phyloP scores from a whole-genome alignment of 1,139 yeast genomes.

The Insectozyma bohioensis region DNA sequence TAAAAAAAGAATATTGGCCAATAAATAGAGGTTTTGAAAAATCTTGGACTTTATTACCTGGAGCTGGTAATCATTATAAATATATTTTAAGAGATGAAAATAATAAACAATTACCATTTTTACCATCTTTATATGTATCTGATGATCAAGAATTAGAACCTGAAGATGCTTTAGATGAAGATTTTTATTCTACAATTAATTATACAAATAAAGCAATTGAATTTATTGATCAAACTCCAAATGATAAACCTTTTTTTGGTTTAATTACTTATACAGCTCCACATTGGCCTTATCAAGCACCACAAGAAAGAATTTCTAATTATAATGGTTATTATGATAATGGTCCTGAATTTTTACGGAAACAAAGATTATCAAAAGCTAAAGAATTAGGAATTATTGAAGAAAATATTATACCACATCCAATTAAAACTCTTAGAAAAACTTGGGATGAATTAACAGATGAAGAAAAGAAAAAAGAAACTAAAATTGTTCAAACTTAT shows the following conservation, averaged over 20 bases:
- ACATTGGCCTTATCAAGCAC: conserved; percentile 65
- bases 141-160: conserved; percentile 36
- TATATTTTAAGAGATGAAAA: conserved; percentile 38
- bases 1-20: conserved; percentile 51
- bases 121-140: conserved; percentile 37
- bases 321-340: conserved; percentile 49
- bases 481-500: conserved; percentile 52
- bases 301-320: conserved; percentile 42
- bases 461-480: conserved; percentile 33
- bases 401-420: conserved; percentile 44
- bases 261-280: conserved; percentile 58
- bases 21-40: conserved; percentile 51
- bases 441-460: conserved; percentile 42
- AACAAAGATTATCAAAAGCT: conserved; percentile 38
- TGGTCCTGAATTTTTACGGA: conserved; percentile 48
- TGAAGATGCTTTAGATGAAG: conserved; percentile 38
- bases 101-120: conserved; percentile 23
- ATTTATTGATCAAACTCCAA: conserved; percentile 27
- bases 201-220: conserved; percentile 47
- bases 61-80: conserved; percentile 59
- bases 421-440: conserved; percentile 39
- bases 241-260: conserved; percentile 52
- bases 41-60: conserved; percentile 52
- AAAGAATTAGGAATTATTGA: conserved; percentile 45
- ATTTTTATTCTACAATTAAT: conserved; percentile 46